Evolutionary conservation across 768 basidiomycete species (phyloP).

Genomic region (Podaxis mareebaensis): DNA sequence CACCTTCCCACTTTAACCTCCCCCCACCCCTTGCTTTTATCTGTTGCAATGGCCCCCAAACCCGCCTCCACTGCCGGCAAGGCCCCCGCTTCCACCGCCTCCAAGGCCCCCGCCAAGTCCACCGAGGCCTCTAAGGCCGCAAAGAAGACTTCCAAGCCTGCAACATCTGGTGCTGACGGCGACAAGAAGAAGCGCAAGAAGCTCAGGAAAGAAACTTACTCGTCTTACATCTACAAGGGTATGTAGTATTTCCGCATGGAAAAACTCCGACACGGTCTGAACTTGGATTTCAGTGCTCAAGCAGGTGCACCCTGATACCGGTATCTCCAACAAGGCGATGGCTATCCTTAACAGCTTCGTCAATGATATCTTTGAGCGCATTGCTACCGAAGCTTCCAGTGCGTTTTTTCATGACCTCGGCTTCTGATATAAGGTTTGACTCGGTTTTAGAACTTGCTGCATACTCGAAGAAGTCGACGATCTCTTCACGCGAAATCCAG

Average conservation of each 20-base stretch:
- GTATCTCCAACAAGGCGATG: conserved; percentile 98
- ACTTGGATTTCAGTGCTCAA: conserved; percentile 24
- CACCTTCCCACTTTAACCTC: neutral
- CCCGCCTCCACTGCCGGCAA: conserved; percentile 82
- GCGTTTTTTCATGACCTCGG: neutral
- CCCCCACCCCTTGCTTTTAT: neutral
- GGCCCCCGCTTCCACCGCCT: conserved; percentile 66
- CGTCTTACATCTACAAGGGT: conserved; percentile 96
- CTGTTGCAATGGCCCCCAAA: conserved; percentile 72
- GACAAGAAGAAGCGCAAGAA: conserved; percentile 92
- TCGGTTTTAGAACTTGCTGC: conserved; percentile 77
- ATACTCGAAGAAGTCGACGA: conserved; percentile 99
- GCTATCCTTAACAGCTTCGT: conserved; percentile 91
- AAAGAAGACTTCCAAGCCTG: conserved; percentile 71
- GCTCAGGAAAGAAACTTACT: conserved; percentile 88
- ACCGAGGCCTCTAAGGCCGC: conserved; percentile 69
- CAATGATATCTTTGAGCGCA: conserved; percentile 93
- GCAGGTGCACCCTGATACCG: conserved; percentile 97
- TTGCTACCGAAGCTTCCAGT: conserved; percentile 75
- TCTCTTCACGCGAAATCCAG: conserved; percentile 98
- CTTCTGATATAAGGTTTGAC: conserved; percentile 9
- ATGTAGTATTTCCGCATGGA: conserved; percentile 19
- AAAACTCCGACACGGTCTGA: neutral
- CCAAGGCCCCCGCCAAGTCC: conserved; percentile 72
- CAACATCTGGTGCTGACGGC: conserved; percentile 58